Evolutionary conservation across 2,329 filamentous ascomycete species (phyloP), one percentile per base, ranked within the genome.

Genomic region (Chrysoporthe puriensis): DNA sequence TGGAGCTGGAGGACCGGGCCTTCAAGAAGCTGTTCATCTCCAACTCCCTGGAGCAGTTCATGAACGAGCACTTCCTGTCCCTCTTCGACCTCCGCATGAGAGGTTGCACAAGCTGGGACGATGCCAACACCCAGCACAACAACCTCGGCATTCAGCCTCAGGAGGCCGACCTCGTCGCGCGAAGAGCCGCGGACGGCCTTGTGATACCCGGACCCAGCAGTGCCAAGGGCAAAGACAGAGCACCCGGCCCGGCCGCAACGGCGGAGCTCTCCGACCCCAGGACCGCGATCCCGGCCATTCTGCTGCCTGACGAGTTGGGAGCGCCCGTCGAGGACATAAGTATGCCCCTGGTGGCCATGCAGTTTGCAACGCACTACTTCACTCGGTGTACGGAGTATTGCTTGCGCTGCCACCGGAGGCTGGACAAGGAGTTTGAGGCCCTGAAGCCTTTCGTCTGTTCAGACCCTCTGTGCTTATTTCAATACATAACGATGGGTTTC

Each of bases 401-500:
- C 77, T 85, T 97, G 65, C 89, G 94, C 34, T 97, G 94, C 74
- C 92, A 96, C 77, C 86, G 86, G 71, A 90, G 85, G 71, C 84
- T 92, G 46, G 77, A 86, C 1, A 84, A 83, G 2, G 85, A 87
- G 0, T 89, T 95, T 48, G 87, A 90, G 73, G 87, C 90, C 1
- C 81, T 94, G 69, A 93, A 92, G 72, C 91, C 91, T 2, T 93
- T 91, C 69, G 93, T 97, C 57, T 97, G 94, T 78, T 86, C 87
- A 32, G 85, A 87, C 14, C 82, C 85, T 1, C 82, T 97, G 3
- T 97, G 94, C 74, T 81, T 97, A 4, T 97, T 92, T 74, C 94
- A 97, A 75, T 97, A 96, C 79, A 91, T 97, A 84, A 84, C 87
- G 18, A 82, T 96, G n/a, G 93, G 93, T 0, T 90, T 97, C 73